These are phyloP conservation scores for Prunella vulgaris DNA, from an alignment of 257 asterid species.

Conservation along the genomic window DNA sequence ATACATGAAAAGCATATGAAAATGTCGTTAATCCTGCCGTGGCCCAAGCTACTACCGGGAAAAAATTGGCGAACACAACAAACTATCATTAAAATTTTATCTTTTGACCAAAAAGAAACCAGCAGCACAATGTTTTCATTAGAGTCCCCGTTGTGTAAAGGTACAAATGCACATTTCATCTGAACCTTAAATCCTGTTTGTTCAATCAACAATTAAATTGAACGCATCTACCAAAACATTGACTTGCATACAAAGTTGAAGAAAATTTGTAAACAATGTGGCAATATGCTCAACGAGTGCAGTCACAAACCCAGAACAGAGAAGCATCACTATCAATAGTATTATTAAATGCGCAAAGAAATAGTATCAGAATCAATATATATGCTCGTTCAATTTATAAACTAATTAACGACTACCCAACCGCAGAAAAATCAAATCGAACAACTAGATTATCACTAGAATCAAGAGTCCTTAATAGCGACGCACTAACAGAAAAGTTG, in stretches of 20 bases:
- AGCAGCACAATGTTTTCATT: background rate
- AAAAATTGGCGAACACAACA: background rate
- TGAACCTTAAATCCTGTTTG: background rate
- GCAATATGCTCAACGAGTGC: background rate
- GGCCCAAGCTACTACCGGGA: background rate
- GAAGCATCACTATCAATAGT: background rate
- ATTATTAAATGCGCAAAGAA: background rate
- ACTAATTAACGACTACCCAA: background rate
- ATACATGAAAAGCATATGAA: no score
- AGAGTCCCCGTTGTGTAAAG: no score
- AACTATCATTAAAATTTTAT: background rate
- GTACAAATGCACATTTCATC: background rate
- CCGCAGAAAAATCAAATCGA: background rate
- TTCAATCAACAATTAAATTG: background rate
- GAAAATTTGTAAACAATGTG: background rate
- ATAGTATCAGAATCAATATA: background rate
- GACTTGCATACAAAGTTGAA: background rate
- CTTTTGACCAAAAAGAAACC: background rate
- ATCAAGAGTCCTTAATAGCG: background rate
- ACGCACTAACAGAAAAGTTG: background rate
- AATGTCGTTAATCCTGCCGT: background rate
- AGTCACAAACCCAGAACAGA: background rate
- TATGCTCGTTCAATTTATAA: background rate
- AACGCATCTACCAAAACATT: background rate
- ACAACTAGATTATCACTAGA: background rate